Evolutionary conservation across 2,329 filamentous ascomycete species (phyloP).

Genomic region (Cytospora chrysosperma): DNA sequence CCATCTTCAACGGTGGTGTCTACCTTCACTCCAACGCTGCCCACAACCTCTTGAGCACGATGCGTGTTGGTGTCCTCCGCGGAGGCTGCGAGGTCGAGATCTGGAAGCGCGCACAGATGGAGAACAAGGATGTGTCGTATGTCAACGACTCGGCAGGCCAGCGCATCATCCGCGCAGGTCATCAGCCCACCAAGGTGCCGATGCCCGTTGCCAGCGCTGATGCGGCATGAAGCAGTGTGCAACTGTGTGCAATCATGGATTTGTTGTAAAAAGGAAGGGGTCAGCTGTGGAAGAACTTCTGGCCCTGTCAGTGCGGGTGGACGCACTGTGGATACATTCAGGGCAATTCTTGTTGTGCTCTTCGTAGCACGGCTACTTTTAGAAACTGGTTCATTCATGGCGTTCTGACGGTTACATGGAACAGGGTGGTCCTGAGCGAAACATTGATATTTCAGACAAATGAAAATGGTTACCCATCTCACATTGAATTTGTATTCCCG

Average conservation of each 20-base stretch:
- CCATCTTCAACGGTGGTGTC: conserved; percentile 89
- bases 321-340: not conserved
- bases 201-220: conserved; percentile 80
- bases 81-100: conserved; percentile 89
- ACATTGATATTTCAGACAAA: conserved; percentile 1
- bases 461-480: not conserved
- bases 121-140: conserved; percentile 79
- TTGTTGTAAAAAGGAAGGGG: not conserved
- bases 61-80: conserved; percentile 83
- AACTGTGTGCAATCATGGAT: not conserved
- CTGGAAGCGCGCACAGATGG: conserved; percentile 83
- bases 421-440: conserved; percentile 8
- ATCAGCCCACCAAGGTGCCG: conserved; percentile 79
- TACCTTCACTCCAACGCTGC: conserved; percentile 89
- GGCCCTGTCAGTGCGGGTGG: not conserved
- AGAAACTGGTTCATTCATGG: conserved; percentile 4
- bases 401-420: conserved; percentile 3
- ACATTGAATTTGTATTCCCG: not conserved
- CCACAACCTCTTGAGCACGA: conserved; percentile 84
- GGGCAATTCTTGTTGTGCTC: not conserved
- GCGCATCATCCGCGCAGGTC: conserved; percentile 80
- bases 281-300: not conserved
- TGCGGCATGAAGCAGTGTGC: conserved; percentile 59
- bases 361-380: not conserved
- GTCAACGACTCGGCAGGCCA: conserved; percentile 79